Evolutionary conservation across 129 eudicot genomes (phyloP).

Genomic region (Chrysanthemum lavandulifolium): DNA sequence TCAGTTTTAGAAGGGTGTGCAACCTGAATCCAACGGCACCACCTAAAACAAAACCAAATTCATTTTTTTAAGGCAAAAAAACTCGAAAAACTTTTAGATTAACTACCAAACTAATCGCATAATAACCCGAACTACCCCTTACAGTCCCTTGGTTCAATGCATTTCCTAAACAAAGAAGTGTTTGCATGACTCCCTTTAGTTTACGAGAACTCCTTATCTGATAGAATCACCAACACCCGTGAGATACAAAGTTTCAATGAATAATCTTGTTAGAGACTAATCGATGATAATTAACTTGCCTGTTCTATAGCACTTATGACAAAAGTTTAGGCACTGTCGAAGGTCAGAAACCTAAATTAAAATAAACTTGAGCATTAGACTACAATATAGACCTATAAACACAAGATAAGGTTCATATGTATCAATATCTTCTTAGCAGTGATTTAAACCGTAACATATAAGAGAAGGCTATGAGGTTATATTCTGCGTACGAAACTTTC

Average conservation of each 20-base stretch:
- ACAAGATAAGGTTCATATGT: neutral
- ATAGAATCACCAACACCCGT: slow-evolving; percentile 23
- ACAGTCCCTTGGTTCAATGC: slow-evolving; percentile 98
- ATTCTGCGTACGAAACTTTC: slow-evolving; percentile 86
- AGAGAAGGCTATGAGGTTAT: slow-evolving; percentile 84
- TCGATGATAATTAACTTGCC: slow-evolving; percentile 38
- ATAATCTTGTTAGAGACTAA: slow-evolving; percentile 6
- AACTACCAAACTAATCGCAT: neutral
- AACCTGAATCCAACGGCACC: slow-evolving; percentile 90
- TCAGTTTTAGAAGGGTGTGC: slow-evolving; percentile 93
- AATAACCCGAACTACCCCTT: slow-evolving; percentile 41
- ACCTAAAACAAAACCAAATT: slow-evolving; percentile 44
- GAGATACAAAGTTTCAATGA: slow-evolving; percentile 1
- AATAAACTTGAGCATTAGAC: slow-evolving; percentile 5
- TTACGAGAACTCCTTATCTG: slow-evolving; percentile 77
- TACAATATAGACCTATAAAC: slow-evolving; percentile 2
- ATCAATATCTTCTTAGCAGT: slow-evolving; percentile 48
- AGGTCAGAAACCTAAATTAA: slow-evolving; percentile 80
- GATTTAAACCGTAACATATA: slow-evolving; percentile 76
- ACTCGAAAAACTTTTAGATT: neutral
- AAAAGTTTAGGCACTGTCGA: slow-evolving; percentile 57
- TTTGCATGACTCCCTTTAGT: slow-evolving; percentile 87
- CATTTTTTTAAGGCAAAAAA: neutral
- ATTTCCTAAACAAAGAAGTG: slow-evolving; percentile 91
- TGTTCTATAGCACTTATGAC: slow-evolving; percentile 72